Evolutionary conservation across 331 rosid genomes (phyloP), one percentile per base, ranked within the genome.

Genomic region (Erythrophleum ivorense): DNA sequence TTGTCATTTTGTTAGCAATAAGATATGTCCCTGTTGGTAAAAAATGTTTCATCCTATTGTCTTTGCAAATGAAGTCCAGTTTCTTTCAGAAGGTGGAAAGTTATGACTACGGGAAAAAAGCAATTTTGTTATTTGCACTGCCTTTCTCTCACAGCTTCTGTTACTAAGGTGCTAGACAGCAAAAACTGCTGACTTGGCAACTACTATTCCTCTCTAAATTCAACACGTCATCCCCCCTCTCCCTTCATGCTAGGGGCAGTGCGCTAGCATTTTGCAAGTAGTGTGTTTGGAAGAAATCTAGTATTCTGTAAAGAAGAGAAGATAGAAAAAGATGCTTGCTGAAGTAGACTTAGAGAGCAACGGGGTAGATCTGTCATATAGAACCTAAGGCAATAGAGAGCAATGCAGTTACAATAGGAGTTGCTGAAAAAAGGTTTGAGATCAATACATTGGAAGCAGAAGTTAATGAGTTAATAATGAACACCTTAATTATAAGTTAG

Each of bases 1-100:
- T 60, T 24, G 15, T 24, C 50, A 24, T 21, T 76, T 34, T 18
- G 50, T 49, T 77, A 18, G 81, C 73, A 21, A 18, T 9, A 77
- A 50, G 81, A 49, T 64, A 48, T 77, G 21, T 43, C 50, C 3
- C 45, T 3, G 38, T 45, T 31, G 19, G 13, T 1, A 40, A 33
- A 3, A 33, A 16, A 43, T 43, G 13, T 33, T 14, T 34, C 29
- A 34, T 77, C 72, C 10, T 3, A 11, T 76, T 48, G 29, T 76
- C 33, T 0, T 40, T 6, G 16, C 29, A 21, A 24, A 5, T 11
- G 16, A 43, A 19, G 53, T 60, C 15, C 11, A 8, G 7, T 77
- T 75, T 59, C 19, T 59, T 11, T 31, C 11, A 29, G n/a, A 59
- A 24, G 9, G 12, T 21, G 41, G 24, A 18, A 77, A 12, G 50